phyloP scores from a whole-genome alignment of 1,284 basidiomycete species.

The Laetiporus sulphureus region DNA sequence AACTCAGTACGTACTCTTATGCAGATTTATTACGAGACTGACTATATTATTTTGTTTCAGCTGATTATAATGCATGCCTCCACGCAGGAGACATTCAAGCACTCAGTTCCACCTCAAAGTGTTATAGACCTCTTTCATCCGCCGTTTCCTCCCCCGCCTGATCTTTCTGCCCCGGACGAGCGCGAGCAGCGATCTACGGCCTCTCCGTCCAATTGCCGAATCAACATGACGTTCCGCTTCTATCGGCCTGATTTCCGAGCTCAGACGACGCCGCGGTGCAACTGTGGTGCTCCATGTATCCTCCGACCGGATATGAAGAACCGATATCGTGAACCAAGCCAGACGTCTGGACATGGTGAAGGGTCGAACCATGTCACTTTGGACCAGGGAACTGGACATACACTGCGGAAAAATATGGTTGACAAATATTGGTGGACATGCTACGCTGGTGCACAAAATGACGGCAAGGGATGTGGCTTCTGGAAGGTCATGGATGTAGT shows the following conservation, averaged over 20 bases:
- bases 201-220: constrained; percentile 57
- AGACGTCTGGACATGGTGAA: neutral
- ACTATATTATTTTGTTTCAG: constrained; percentile 26
- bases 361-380: neutral
- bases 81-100: constrained; percentile 87
- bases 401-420: constrained; percentile 31
- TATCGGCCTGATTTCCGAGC: constrained; percentile 83
- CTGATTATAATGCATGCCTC: constrained; percentile 90
- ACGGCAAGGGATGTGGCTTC: constrained; percentile 78
- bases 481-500: constrained; percentile 78
- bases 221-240: constrained; percentile 88
- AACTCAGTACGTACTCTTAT: constrained; percentile 56
- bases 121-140: constrained; percentile 76
- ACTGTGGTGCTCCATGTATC: constrained; percentile 74
- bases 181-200: no score
- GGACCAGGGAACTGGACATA: neutral
- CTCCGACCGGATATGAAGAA: constrained; percentile 79
- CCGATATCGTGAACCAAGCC: constrained; percentile 22
- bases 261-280: constrained; percentile 61
- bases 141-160: constrained; percentile 36
- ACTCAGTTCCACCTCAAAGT: constrained; percentile 70
- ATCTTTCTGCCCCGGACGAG: constrained; percentile 9
- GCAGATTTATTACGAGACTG: neutral
- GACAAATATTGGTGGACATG: constrained; percentile 85
- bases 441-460: constrained; percentile 75